A percentile compares a stretch with the other conserved stretches of the same genome.
These are phyloP conservation scores for Pichia sp. DNA, from an alignment of 1,139 yeast genomes.

Conservation along the genomic window DNA sequence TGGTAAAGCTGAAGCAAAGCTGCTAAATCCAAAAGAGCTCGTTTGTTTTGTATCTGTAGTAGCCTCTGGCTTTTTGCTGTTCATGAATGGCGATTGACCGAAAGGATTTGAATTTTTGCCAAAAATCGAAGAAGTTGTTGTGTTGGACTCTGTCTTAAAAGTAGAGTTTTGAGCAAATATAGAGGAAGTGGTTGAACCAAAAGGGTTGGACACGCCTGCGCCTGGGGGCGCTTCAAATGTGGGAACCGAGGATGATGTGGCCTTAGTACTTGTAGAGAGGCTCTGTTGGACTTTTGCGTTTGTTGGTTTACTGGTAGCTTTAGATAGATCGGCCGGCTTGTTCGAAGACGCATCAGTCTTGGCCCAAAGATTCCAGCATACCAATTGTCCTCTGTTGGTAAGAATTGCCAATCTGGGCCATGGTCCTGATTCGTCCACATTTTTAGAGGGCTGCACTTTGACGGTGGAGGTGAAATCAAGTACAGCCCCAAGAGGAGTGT, in stretches of 20 bases:
- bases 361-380: constrained; percentile 64
- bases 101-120: constrained; percentile 8
- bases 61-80: too few relatives aligned
- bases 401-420: constrained; percentile 63
- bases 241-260: not conserved
- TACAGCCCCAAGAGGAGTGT: constrained; percentile 65
- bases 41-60: not conserved
- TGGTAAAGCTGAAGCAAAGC: not conserved
- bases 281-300: not conserved
- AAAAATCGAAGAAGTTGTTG: not conserved
- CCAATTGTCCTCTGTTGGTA: constrained; percentile 57
- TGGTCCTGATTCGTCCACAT: constrained; percentile 52
- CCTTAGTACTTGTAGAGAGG: not conserved
- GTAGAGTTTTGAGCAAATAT: constrained; percentile 8
- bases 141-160: not conserved
- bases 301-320: constrained; percentile 10
- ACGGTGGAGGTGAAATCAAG: constrained; percentile 50
- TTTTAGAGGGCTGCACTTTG: constrained; percentile 52
- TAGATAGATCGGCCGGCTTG: constrained; percentile 22
- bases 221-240: not conserved
- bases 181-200: constrained; percentile 15
- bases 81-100: not conserved
- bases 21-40: not conserved
- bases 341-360: constrained; percentile 41
- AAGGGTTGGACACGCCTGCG: constrained; percentile 14